phyloP scores from a whole-genome alignment of 352 stramenopile species.

The Nothophytophthora sp. region DNA sequence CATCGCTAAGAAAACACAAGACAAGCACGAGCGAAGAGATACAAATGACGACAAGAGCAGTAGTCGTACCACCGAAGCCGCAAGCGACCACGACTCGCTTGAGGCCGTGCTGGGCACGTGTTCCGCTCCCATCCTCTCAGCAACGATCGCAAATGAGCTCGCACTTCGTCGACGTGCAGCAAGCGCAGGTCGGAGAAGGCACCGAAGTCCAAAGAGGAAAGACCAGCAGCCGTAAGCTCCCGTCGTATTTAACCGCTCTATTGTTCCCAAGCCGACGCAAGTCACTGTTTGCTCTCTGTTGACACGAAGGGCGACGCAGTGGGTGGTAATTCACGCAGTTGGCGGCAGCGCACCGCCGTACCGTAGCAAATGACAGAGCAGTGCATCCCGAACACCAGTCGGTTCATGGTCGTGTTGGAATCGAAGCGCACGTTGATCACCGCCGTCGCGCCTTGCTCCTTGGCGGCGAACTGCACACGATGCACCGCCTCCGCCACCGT shows the following conservation, averaged over 20 bases:
- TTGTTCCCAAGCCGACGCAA: background rate
- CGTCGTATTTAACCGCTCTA: conserved; percentile 6
- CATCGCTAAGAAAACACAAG: conserved; percentile 24
- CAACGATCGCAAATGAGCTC: conserved; percentile 17
- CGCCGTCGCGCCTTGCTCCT: conserved; percentile 70
- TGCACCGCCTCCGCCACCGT: conserved; percentile 78
- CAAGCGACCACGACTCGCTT: conserved; percentile 11
- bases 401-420: conserved; percentile 87
- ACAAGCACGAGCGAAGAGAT: conserved; percentile 5
- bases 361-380: conserved; percentile 83
- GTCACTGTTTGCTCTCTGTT: conserved; percentile 11
- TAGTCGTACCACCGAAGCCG: conserved; percentile 2
- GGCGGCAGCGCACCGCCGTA: conserved; percentile 68
- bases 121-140: conserved; percentile 15
- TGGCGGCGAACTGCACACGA: conserved; percentile 72
- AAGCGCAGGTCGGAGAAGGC: conserved; percentile 2
- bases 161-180: conserved; percentile 22
- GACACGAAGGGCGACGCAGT: conserved; percentile 10
- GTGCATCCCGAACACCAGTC: conserved; percentile 82
- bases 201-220: conserved; percentile 7
- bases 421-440: conserved; percentile 84
- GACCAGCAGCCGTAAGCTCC: background rate
- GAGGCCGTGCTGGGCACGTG: conserved; percentile 11
- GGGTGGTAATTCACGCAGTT: conserved; percentile 10
- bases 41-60: conserved; percentile 1